Evolutionary conservation across 2,329 filamentous ascomycete species (phyloP).

Genomic region (Penicillium sp.): DNA sequence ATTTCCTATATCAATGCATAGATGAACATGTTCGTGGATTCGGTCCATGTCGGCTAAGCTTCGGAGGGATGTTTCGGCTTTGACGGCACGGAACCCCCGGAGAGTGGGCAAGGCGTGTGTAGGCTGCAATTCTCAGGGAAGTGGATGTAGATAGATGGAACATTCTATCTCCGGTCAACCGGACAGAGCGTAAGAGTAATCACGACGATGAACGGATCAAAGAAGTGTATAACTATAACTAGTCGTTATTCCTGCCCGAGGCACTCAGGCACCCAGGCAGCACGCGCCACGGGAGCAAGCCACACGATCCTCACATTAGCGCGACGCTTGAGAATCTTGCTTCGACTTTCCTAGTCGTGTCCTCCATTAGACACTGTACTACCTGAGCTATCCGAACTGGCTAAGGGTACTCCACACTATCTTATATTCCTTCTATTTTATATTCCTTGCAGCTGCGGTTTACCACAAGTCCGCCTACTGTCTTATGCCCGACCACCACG

Average conservation of each 20-base stretch:
- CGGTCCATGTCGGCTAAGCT: background rate
- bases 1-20: background rate
- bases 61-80: background rate
- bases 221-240: background rate
- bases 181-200: background rate
- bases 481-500: conserved; percentile 1
- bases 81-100: conserved; percentile 4
- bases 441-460: background rate
- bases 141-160: background rate
- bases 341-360: background rate
- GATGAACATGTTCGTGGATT: background rate
- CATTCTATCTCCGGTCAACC: background rate
- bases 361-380: background rate
- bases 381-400: background rate
- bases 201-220: background rate
- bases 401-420: background rate
- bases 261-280: conserved; percentile 1
- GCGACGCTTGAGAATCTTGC: background rate
- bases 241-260: conserved; percentile 6
- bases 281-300: conserved; percentile 10
- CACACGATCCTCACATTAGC: conserved; percentile 8
- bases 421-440: background rate
- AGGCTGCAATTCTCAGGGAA: background rate
- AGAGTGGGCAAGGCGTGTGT: background rate
- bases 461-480: background rate